Conservation (phyloP, 371 early-diverging fungal genomes). For the Syncephalis plumigaleata region DNA sequence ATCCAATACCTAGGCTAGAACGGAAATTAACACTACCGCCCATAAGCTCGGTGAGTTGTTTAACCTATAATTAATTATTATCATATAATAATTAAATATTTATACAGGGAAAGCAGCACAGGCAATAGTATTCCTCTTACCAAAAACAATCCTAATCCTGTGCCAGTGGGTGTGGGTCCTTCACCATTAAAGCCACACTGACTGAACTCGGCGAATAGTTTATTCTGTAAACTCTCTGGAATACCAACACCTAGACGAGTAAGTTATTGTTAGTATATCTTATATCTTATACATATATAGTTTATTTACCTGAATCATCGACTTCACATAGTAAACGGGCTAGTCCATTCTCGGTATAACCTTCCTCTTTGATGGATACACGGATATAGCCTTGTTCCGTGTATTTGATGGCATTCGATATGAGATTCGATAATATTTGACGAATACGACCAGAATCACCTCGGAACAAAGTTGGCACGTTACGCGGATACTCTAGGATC, state of each 20-base stretch:
- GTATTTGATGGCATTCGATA: conserved; percentile 46
- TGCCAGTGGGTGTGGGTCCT: conserved; percentile 19
- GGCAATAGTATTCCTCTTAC: neutral
- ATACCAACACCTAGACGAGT: conserved; percentile 24
- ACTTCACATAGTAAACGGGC: conserved; percentile 20
- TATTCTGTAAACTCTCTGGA: conserved; percentile 20
- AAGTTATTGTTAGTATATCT: no score
- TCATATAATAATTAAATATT: conserved; percentile 8
- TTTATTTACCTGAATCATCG: conserved; percentile 27
- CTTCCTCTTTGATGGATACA: conserved; percentile 17
- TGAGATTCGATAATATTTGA: conserved; percentile 22
- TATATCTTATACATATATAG: no score
- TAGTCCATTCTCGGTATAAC: conserved; percentile 7
- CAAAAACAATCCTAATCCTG: conserved; percentile 17
- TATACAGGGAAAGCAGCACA: no score
- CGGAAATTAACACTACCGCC: conserved; percentile 15
- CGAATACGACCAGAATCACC: conserved; percentile 12
- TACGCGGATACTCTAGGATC: conserved; percentile 12
- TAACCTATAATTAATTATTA: conserved; percentile 1
- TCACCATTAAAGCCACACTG: neutral
- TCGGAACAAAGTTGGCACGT: neutral
- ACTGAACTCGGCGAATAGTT: conserved; percentile 32
- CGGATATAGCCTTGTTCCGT: conserved; percentile 35
- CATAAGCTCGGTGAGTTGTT: conserved; percentile 17
- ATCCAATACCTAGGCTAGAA: conserved; percentile 10